Evolutionary conservation across 2,329 filamentous ascomycete genomes (phyloP).

Genomic region (Dothistroma septosporum): DNA sequence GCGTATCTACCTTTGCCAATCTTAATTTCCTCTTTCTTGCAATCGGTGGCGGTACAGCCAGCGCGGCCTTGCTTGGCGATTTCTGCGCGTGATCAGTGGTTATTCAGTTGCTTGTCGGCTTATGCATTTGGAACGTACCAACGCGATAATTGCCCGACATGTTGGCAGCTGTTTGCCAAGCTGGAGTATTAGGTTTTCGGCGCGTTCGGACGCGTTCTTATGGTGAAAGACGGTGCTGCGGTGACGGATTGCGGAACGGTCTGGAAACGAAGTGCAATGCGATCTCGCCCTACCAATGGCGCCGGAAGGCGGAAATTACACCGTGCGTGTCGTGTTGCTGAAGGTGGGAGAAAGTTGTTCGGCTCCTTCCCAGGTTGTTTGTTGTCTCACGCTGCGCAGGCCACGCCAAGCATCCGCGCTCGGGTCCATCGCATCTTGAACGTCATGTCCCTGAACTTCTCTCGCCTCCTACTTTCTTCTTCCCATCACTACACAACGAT

Average conservation of each 20-base stretch:
- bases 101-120: conserved; percentile 1
- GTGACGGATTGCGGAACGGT: neutral
- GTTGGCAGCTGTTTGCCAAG: conserved; percentile 1
- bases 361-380: neutral
- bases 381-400: neutral
- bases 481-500: conserved; percentile 12
- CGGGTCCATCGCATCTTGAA: neutral
- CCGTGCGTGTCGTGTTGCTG: neutral
- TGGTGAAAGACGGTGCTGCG: neutral
- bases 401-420: neutral
- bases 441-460: neutral
- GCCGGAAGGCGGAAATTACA: neutral
- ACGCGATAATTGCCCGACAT: conserved; percentile 20
- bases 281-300: neutral
- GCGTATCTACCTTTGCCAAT: conserved; percentile 61
- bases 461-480: neutral
- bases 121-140: conserved; percentile 7
- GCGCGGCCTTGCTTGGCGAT: conserved; percentile 67
- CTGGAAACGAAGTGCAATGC: neutral
- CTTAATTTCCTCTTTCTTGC: conserved; percentile 66
- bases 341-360: neutral
- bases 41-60: conserved; percentile 66
- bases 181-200: neutral
- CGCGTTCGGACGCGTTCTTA: neutral
- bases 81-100: conserved; percentile 49